Evolutionary conservation across 164 flowering plant genomes (phyloP), one percentile per base, ranked within the genome.

Genomic region (Warburgia ugandensis): DNA sequence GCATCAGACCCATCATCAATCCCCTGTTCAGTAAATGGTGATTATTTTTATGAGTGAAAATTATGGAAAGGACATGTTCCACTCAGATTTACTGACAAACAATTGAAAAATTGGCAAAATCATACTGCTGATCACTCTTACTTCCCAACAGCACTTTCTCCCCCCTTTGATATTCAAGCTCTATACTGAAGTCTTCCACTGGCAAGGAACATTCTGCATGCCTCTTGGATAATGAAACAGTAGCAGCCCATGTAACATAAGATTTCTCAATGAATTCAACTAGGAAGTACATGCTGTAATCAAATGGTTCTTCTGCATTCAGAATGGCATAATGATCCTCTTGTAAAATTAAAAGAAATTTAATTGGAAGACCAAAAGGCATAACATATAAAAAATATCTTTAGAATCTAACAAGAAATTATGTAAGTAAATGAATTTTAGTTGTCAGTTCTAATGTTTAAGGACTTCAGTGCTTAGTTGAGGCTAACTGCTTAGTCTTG

Each of bases 1-100:
- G 83, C 95, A 92, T 85, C 67, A 92, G 67, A 22, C 95, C 98
- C 98, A 81, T 88, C 96, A 88, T 87, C 41, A 79, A 66, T 19
- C 83, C 95, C 73, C 97, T 91, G 77, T 8, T 5, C 13, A 39
- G 19, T 14, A 17, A 9, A 39, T 39, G 21, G 23, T 8, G 8
- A 38, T 17, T n/a, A n/a, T n/a, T n/a, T n/a, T n/a, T n/a, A n/a
- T n/a, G n/a, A n/a, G n/a, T n/a, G n/a, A n/a, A n/a, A n/a, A n/a
- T n/a, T n/a, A n/a, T n/a, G n/a, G n/a, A n/a, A n/a, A n/a, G n/a
- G n/a, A n/a, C n/a, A n/a, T n/a, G n/a, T n/a, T n/a, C 20, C 16
- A 9, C 14, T 38, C 42, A 14, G 22, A n/a, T n/a, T n/a, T n/a
- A n/a, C n/a, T 20, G 45, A 11, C 19, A 42, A 20, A 42, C 17